phyloP scores from a whole-genome alignment of 2,329 filamentous ascomycete species.

The Microcyclospora pomicola region DNA sequence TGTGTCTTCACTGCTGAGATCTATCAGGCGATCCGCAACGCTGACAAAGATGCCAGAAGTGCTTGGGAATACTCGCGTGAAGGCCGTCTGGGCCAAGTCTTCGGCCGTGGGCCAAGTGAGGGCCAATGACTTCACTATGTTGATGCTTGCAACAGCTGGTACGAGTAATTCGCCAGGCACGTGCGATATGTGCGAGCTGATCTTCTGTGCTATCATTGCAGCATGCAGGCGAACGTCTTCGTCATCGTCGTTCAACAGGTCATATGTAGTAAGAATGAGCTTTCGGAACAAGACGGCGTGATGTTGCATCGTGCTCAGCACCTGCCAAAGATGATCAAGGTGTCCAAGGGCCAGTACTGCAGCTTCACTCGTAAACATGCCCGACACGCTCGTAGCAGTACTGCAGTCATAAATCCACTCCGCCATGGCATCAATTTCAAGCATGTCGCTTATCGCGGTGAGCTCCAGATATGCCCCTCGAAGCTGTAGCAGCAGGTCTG shows the following conservation, averaged over 20 bases:
- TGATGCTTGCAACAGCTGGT: constrained; percentile 35
- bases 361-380: constrained; percentile 17
- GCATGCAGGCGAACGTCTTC: constrained; percentile 66
- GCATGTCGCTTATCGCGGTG: too few relatives aligned
- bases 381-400: constrained; percentile 5
- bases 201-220: too few relatives aligned
- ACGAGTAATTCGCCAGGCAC: constrained; percentile 18
- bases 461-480: constrained; percentile 6
- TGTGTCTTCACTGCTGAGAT: constrained; percentile 36
- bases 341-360: constrained; percentile 12
- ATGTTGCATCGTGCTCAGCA: constrained; percentile 1
- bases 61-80: constrained; percentile 4
- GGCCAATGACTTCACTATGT: constrained; percentile 22
- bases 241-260: constrained; percentile 76
- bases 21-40: constrained; percentile 7
- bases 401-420: too few relatives aligned
- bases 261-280: constrained; percentile 54
- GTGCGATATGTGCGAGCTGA: too few relatives aligned
- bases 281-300: background rate
- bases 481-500: constrained; percentile 5
- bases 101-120: constrained; percentile 6
- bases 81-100: constrained; percentile 5
- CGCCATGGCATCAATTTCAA: too few relatives aligned
- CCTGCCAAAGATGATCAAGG: constrained; percentile 8
- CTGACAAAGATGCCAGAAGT: constrained; percentile 7